Evolutionary conservation across 2,329 filamentous ascomycete species (phyloP).

Genomic region (Emericellopsis cladophorae): DNA sequence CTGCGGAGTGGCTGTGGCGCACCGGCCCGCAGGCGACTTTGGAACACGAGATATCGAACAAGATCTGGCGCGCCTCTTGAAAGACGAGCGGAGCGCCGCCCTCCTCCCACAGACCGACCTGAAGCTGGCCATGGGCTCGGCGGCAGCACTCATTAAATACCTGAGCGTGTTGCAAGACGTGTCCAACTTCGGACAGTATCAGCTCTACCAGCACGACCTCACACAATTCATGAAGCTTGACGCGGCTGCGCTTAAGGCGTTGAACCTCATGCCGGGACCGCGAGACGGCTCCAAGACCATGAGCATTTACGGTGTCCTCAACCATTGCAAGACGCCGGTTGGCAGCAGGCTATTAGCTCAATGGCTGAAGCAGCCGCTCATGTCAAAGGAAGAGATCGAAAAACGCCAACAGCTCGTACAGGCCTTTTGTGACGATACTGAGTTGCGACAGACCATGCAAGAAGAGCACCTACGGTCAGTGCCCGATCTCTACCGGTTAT

Average conservation of each 20-base stretch:
- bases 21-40: constrained; percentile 67
- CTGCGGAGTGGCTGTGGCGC: constrained; percentile 81
- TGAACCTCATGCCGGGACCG: constrained; percentile 94
- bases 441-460: constrained; percentile 89
- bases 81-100: constrained; percentile 68
- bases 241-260: constrained; percentile 80
- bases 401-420: constrained; percentile 88
- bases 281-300: constrained; percentile 94
- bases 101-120: constrained; percentile 81
- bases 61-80: constrained; percentile 74
- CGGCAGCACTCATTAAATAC: constrained; percentile 89
- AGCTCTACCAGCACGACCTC: constrained; percentile 92
- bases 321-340: constrained; percentile 94
- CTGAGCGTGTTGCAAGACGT: constrained; percentile 80
- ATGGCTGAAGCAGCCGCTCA: constrained; percentile 95
- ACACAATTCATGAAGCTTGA: constrained; percentile 98
- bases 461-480: constrained; percentile 90
- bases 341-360: constrained; percentile 84
- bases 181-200: constrained; percentile 94
- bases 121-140: constrained; percentile 92
- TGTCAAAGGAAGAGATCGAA: constrained; percentile 82
- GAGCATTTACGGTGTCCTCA: constrained; percentile 87
- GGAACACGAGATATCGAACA: constrained; percentile 89
- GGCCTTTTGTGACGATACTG: constrained; percentile 85
- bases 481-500: constrained; percentile 83